Evolutionary conservation across 2,329 filamentous ascomycete species (phyloP), one percentile per base, ranked within the genome.

Genomic region (Alternaria arbusti): DNA sequence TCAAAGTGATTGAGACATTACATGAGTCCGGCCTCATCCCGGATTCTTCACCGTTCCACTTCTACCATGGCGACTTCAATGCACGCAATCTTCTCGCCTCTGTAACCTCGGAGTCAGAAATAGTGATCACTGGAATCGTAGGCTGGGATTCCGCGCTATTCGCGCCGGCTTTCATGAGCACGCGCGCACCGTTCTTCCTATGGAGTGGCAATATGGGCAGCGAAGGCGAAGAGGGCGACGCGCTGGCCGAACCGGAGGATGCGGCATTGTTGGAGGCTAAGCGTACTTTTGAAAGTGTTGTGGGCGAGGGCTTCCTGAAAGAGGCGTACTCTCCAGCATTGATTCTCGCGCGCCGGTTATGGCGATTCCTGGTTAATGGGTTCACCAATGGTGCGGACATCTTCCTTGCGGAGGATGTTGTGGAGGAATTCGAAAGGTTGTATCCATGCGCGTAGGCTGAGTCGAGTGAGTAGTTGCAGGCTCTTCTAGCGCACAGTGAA

Each of bases 101-200:
- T 20, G n/a, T 51, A 2, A 25, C 30, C 1, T 26, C 23, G 6
- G 46, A 52, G 11, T 26, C 23, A 12, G 50, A n/a, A 9, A 32
- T 58, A 6, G 13, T 23, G 9, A 69, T 76, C 9, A 72, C 62
- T 11, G 72, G 65, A 4, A 65, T 76, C 22, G 22, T 77, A 4
- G 70, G 72, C 54, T 74, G 71, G 70, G 71, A 74, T 36, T 17
- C 22, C 9, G 74, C 76, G 2, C 17, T 61, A n/a, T 69, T 75
- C 22, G 64, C 51, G 7, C 73, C 74, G 9, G 57, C 59, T 28
- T 70, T 73, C 22, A 25, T 69, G 26, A 51, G 54, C 4, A 70
- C 50, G 22, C 32, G 58, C 11, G 45, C 69, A 2, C 74, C 69
- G 10, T 64, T 56, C 7, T 74, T 62, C 58, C 30, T 76, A 6